Percentiles rank a stretch among this genome's conserved stretches.
Evolutionary conservation across 805 yeast genomes (phyloP).

Genomic region (Starmerella vitae): DNA sequence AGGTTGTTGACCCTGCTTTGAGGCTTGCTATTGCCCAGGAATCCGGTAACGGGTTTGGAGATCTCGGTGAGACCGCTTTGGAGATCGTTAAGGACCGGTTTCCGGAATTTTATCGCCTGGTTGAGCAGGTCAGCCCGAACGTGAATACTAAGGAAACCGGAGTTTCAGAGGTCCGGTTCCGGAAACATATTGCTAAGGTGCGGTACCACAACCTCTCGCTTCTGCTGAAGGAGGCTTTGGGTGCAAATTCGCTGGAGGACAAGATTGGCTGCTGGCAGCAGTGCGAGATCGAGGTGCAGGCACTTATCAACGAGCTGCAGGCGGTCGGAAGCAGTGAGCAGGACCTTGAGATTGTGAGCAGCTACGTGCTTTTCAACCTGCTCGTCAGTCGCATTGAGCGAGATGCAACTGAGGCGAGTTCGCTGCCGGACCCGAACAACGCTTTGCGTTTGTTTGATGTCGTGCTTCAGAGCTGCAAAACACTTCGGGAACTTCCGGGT

Average conservation of each 20-base stretch:
- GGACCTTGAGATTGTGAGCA: conserved; percentile 60
- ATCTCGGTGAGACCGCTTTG: conserved; percentile 31
- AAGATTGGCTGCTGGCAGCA: conserved; percentile 11
- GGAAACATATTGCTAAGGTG: conserved; percentile 49
- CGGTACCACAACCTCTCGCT: conserved; percentile 60
- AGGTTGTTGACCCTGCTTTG: conserved; percentile 53
- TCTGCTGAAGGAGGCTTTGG: conserved; percentile 18
- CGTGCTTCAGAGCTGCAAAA: conserved; percentile 40
- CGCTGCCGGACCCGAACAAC: conserved; percentile 19
- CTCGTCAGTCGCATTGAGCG: conserved; percentile 57
- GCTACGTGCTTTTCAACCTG: conserved; percentile 60
- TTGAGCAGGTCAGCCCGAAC: conserved; percentile 31
- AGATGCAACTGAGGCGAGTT: conserved; percentile 40
- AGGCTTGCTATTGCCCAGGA: conserved; percentile 39
- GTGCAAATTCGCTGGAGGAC: conserved; percentile 26
- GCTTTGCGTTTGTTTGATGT: conserved; percentile 37
- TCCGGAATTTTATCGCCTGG: conserved; percentile 28
- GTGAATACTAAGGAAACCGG: background rate
- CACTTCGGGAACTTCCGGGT: conserved; percentile 75
- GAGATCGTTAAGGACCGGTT: conserved; percentile 35
- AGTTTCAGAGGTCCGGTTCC: conserved; percentile 35
- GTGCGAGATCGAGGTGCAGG: conserved; percentile 1
- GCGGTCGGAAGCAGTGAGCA: conserved; percentile 36
- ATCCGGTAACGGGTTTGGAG: conserved; percentile 25
- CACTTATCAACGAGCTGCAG: conserved; percentile 26